phyloP scores from a whole-genome alignment of 108 stramenopile species.

The Skeletonema marinoi region DNA sequence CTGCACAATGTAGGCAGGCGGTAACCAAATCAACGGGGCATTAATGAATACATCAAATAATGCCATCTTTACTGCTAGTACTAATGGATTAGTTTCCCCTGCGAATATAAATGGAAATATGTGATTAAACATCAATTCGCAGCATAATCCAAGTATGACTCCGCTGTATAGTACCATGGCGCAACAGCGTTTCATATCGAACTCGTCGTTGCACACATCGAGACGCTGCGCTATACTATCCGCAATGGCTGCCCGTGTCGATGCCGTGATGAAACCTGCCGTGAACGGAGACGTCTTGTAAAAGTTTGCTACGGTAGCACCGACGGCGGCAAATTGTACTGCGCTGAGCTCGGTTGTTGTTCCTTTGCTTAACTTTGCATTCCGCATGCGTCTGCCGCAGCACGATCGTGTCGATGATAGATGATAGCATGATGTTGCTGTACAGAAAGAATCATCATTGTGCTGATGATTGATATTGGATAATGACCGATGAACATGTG shows the following conservation, averaged over 20 bases:
- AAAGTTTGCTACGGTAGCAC: slow-evolving; percentile 3
- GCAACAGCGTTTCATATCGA: neutral
- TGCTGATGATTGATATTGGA: no score
- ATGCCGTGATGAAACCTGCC: slow-evolving; percentile 5
- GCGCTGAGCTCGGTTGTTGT: no score
- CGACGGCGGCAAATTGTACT: neutral
- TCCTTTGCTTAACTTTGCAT: no score
- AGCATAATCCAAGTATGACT: neutral
- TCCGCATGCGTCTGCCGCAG: no score
- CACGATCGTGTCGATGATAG: no score
- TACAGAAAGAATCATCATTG: no score
- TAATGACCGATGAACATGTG: no score
- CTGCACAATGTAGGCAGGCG: slow-evolving; percentile 32
- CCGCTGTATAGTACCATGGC: neutral
- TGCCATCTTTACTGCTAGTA: slow-evolving; percentile 2
- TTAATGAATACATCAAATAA: slow-evolving; percentile 22
- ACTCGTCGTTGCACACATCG: neutral
- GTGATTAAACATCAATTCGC: neutral
- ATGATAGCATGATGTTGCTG: no score
- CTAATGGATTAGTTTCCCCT: neutral
- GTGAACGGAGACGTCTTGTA: slow-evolving; percentile 8
- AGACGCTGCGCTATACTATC: neutral
- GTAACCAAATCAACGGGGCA: slow-evolving; percentile 25
- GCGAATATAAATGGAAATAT: neutral
- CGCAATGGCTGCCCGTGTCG: neutral